Percentiles rank a stretch among this genome's conserved stretches.
Conservation (phyloP, 257 asterid species). For the Solanum corneliomulleri region DNA sequence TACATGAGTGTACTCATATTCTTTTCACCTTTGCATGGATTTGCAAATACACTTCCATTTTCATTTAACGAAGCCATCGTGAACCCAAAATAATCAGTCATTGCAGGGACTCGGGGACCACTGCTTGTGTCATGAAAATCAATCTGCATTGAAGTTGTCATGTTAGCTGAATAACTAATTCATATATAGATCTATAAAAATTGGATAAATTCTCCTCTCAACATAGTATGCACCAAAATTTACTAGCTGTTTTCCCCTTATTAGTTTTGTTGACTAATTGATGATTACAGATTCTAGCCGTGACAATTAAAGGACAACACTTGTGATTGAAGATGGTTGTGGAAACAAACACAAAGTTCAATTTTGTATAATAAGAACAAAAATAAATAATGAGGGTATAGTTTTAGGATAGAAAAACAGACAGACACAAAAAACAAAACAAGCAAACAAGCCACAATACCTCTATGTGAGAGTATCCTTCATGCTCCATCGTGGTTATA, state of each 20-base stretch:
- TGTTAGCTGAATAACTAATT: constrained; percentile 1
- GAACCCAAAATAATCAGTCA: constrained; percentile 95
- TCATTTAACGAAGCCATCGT: constrained; percentile 92
- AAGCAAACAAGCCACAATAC: constrained; percentile 24
- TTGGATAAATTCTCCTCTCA: background rate
- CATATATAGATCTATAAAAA: background rate
- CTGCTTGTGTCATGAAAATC: constrained; percentile 96
- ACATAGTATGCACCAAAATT: background rate
- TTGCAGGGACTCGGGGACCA: constrained; percentile 92
- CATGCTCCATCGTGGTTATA: constrained; percentile 84
- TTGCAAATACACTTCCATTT: constrained; percentile 79
- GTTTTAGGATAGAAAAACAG: background rate
- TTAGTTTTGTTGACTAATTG: background rate
- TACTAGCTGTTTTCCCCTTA: background rate
- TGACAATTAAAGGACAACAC: background rate
- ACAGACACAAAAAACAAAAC: background rate
- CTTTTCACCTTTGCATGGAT: constrained; percentile 97
- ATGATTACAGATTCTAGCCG: background rate
- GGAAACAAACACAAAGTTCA: background rate
- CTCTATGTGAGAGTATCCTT: constrained; percentile 94
- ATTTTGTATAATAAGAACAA: background rate
- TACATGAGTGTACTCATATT: constrained; percentile 93
- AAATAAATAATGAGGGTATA: background rate
- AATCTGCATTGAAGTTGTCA: constrained; percentile 44
- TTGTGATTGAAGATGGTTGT: background rate